Base-by-base conservation (phyloP, 2,329 filamentous ascomycete genomes). In the Lasiodiplodia sp. region DNA sequence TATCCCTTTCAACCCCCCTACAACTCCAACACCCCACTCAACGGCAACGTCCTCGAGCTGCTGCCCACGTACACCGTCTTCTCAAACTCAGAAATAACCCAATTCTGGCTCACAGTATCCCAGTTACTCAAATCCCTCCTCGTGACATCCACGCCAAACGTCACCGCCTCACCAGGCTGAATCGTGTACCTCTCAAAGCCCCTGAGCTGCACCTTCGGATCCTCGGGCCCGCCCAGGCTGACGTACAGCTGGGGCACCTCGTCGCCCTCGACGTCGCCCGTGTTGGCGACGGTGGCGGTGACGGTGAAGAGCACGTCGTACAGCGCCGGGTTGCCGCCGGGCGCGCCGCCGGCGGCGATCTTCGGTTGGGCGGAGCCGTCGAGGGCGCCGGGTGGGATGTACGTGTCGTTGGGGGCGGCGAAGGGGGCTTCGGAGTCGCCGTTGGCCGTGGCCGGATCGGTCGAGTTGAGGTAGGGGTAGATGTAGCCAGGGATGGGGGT, bases 41-140 rank as follows among this genome's bases (percentile, higher is more conserved):
- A 81, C 25, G 82, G 82, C 71, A 90, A 77, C 68, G 86, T 88
- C 72, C 88, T 83, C 69, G 86, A 88, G 4, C 85, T 87, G 71
- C 81, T 84, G 31, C 88, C 88, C 6, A 90, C 87, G 71, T 86
- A 86, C 51, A 88, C 84, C 68, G 82, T 88, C 83, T 89, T 89
- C 65, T 83, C 79, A 72, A 87, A 83, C 25, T 81, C 74, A 37
- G 82, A 83, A 66, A 90, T 83, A 56, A 93, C 87, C 94, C 95
- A 98, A 83, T 97, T 90, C 84, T 97, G 94, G n/a, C 82, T 78
- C 1, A 76, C 84, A 0, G 87, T 83, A 73, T 97, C 92, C 94
- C 95, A 97, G 82, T 94, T 96, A 77, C 91, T 93, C 68, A 97
- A 73, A 76, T 97, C 95, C 68, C 93, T 89, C 49, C 94, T 87